A percentile compares a stretch with the other conserved stretches of the same genome.
phyloP scores from a whole-genome alignment of 2,329 filamentous ascomycete species.

The Triangularia setosa region DNA sequence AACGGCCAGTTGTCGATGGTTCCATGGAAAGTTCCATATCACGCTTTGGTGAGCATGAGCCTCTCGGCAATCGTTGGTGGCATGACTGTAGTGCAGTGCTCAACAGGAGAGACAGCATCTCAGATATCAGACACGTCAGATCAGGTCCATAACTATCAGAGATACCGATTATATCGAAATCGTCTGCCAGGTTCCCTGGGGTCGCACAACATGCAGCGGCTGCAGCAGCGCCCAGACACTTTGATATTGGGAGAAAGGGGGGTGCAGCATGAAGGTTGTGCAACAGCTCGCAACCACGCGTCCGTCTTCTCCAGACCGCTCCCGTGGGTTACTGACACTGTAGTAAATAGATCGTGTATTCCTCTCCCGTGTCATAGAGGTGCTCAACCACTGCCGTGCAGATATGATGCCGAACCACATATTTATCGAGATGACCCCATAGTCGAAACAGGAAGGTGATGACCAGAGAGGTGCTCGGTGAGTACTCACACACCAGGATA shows the following conservation, averaged over 20 bases:
- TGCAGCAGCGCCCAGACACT: not conserved
- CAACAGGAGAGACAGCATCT: not conserved
- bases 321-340: not conserved
- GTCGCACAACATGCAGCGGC: not conserved
- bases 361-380: not conserved
- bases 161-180: not conserved
- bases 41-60: not conserved
- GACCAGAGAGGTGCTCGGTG: not conserved
- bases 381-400: not conserved
- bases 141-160: not conserved
- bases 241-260: not conserved
- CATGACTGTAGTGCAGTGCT: too few species aligned
- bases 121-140: not conserved
- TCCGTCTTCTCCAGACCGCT: not conserved
- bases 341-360: not conserved
- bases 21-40: not conserved
- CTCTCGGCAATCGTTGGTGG: not conserved
- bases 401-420: not conserved
- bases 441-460: slow-evolving; percentile 9
- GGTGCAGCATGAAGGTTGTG: not conserved
- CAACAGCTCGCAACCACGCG: not conserved
- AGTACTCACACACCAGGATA: slow-evolving; percentile 1
- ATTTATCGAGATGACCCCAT: not conserved
- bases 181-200: not conserved
- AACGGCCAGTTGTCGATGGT: not conserved